phyloP scores from a whole-genome alignment of 2,329 filamentous ascomycete genomes.

The Neonectria faginata region DNA sequence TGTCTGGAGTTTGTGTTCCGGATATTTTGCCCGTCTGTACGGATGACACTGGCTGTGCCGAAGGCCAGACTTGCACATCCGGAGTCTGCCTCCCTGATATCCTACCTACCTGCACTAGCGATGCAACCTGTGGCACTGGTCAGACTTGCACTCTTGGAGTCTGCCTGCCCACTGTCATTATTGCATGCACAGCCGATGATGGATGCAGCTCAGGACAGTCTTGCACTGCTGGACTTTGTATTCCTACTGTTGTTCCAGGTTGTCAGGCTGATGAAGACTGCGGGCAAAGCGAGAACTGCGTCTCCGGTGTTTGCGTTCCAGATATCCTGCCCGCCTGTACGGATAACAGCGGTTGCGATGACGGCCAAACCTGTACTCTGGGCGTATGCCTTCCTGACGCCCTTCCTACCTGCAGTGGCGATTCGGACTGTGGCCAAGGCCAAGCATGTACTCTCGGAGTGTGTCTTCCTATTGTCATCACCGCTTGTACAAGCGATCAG shows the following conservation, averaged over 20 bases:
- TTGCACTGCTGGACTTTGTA: conserved; percentile 10
- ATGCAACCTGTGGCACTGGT: background rate
- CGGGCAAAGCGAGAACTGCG: background rate
- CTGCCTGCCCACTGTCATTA: background rate
- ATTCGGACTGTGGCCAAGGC: background rate
- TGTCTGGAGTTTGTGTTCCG: conserved; percentile 7
- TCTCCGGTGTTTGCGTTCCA: conserved; percentile 10
- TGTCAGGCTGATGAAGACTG: conserved; percentile 5
- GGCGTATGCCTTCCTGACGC: background rate
- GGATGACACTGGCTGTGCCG: background rate
- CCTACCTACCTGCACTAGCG: background rate
- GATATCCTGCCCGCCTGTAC: background rate
- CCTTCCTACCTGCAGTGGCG: background rate
- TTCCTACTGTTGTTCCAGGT: conserved; percentile 1
- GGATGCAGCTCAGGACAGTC: background rate
- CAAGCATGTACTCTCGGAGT: background rate
- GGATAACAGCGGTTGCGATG: background rate
- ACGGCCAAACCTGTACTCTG: background rate
- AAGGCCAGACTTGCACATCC: background rate
- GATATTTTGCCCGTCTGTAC: background rate
- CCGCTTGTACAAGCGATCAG: background rate
- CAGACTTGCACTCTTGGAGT: background rate
- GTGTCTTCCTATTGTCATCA: background rate
- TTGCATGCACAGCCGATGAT: background rate
- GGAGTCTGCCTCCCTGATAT: background rate